Conservation (phyloP, 2,329 filamentous ascomycete genomes). For the Aspergillus vadensis region DNA sequence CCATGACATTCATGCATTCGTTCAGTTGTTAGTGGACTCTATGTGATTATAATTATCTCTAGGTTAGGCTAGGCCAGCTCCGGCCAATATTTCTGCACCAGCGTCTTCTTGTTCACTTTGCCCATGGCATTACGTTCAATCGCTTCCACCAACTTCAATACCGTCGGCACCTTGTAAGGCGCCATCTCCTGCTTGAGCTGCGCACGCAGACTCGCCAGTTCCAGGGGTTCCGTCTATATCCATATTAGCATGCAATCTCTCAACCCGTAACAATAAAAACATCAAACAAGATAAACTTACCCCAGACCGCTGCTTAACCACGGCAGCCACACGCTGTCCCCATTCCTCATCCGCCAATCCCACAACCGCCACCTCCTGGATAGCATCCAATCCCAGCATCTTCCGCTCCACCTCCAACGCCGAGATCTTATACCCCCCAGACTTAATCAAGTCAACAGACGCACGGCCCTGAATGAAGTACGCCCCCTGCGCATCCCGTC, state of each 20-base stretch:
- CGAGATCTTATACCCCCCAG: constrained; percentile 58
- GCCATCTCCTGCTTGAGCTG: constrained; percentile 58
- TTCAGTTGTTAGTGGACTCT: too few relatives aligned
- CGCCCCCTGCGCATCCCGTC: constrained; percentile 39
- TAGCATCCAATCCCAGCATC: constrained; percentile 52
- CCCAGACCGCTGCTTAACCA: constrained; percentile 46
- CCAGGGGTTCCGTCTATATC: constrained; percentile 29
- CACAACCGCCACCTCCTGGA: constrained; percentile 57
- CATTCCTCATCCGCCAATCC: constrained; percentile 58
- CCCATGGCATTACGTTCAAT: constrained; percentile 72
- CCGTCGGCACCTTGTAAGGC: constrained; percentile 90
- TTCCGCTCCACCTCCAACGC: constrained; percentile 59
- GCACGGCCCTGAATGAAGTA: constrained; percentile 59
- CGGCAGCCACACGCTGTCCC: constrained; percentile 57
- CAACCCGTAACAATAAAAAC: not conserved
- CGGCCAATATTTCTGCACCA: constrained; percentile 44
- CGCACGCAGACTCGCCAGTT: constrained; percentile 35
- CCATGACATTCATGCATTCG: constrained; percentile 3
- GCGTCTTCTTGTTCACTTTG: constrained; percentile 59
- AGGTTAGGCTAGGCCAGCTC: constrained; percentile 15
- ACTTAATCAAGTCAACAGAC: constrained; percentile 58
- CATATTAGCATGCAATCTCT: constrained; percentile 10
- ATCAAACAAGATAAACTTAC: constrained; percentile 26
- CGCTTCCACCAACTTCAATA: constrained; percentile 75
- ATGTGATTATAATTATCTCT: not conserved